These are phyloP conservation scores for Termitomyces titanicus DNA, from an alignment of 768 basidiomycete genomes.

Conservation along the genomic window DNA sequence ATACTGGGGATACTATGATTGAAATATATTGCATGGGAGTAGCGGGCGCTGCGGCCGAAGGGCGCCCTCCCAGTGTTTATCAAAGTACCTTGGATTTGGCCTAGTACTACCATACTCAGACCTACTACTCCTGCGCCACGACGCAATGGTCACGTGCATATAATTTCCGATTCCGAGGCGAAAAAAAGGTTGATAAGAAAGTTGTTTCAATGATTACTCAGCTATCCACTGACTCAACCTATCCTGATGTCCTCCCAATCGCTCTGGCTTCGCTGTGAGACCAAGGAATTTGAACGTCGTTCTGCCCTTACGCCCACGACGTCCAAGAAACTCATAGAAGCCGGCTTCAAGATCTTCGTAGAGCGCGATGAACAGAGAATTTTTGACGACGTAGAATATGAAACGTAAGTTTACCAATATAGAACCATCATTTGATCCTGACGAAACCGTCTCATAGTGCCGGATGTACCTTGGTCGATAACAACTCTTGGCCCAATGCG, in stretches of 20 bases:
- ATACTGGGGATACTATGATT: too few species aligned
- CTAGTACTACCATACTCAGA: too few species aligned
- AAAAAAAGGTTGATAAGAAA: too few species aligned
- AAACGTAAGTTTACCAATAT: constrained; percentile 60
- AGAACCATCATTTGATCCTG: neutral
- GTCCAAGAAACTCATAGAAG: constrained; percentile 81
- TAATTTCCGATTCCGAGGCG: too few species aligned
- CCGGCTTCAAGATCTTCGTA: constrained; percentile 86
- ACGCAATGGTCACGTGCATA: too few species aligned
- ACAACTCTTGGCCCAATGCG: constrained; percentile 87
- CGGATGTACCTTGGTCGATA: constrained; percentile 82
- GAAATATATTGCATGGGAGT: too few species aligned
- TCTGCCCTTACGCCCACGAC: constrained; percentile 92
- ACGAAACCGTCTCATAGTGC: constrained; percentile 47
- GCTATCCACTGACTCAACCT: neutral
- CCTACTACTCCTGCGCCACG: too few species aligned
- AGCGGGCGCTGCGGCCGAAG: too few species aligned
- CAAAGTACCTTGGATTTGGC: too few species aligned
- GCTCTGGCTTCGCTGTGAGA: constrained; percentile 97
- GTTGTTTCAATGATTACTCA: too few species aligned
- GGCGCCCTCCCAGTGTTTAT: too few species aligned
- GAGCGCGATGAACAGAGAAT: constrained; percentile 94
- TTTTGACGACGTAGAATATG: constrained; percentile 91
- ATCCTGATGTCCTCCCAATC: constrained; percentile 42
- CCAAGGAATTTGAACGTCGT: constrained; percentile 90